phyloP scores from a whole-genome alignment of 306 rosid species.

The Quercus aquifolioides region DNA sequence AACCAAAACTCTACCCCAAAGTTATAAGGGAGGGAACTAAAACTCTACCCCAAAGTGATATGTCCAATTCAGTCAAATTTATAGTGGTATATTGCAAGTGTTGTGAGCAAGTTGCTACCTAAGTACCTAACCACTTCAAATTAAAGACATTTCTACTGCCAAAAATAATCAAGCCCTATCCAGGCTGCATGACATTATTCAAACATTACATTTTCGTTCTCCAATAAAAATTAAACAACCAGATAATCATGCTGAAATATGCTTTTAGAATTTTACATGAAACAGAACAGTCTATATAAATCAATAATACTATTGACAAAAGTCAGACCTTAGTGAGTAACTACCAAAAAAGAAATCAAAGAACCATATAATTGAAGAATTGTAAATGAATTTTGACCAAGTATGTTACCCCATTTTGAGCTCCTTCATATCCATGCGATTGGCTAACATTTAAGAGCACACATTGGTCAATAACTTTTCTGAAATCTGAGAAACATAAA shows the following conservation, averaged over 20 bases:
- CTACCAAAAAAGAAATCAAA: constrained; percentile 8
- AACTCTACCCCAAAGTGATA: too few relatives aligned
- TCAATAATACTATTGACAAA: neutral
- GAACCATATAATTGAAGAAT: constrained; percentile 9
- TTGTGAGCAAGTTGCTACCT: neutral
- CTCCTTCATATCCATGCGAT: constrained; percentile 97
- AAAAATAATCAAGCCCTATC: neutral
- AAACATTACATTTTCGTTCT: neutral
- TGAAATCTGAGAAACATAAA: constrained; percentile 27
- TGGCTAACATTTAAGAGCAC: constrained; percentile 67
- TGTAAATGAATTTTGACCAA: constrained; percentile 6
- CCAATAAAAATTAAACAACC: neutral
- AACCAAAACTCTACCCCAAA: neutral
- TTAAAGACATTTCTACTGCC: neutral
- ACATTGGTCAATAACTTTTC: constrained; percentile 42
- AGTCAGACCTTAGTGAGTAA: neutral
- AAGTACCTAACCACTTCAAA: neutral
- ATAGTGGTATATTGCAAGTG: too few relatives aligned
- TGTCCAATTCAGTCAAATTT: too few relatives aligned
- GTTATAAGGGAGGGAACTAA: neutral
- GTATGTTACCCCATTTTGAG: constrained; percentile 93
- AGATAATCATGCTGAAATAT: neutral
- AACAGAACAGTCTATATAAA: neutral
- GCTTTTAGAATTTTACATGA: neutral
- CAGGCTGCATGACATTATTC: neutral